phyloP scores from a whole-genome alignment of 129 eudicot genomes.

The Flaveria ramosissima region DNA sequence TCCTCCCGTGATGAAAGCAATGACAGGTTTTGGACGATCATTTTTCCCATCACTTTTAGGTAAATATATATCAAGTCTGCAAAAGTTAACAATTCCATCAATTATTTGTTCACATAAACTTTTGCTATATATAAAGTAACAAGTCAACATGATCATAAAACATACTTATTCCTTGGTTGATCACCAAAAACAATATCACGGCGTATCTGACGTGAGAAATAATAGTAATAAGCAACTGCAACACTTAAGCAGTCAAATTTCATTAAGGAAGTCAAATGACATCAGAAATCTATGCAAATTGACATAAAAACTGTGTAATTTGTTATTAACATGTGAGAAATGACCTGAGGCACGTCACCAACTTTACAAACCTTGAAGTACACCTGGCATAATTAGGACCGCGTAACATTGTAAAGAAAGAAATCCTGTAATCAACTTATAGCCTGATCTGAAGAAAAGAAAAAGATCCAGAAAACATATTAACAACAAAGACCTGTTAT shows the following conservation, averaged over 20 bases:
- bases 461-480: constrained; percentile 34
- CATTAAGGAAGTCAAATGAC: constrained; percentile 11
- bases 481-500: neutral
- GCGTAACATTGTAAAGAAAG: constrained; percentile 83
- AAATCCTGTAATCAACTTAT: constrained; percentile 68
- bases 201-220: constrained; percentile 64
- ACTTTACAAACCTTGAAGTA: constrained; percentile 80
- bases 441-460: constrained; percentile 87
- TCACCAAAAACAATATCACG: constrained; percentile 84
- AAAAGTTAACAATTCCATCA: constrained; percentile 18
- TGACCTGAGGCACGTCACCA: constrained; percentile 36
- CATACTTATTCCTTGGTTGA: constrained; percentile 88
- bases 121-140: constrained; percentile 8
- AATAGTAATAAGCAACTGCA: constrained; percentile 88
- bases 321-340: constrained; percentile 28
- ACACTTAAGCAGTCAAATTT: constrained; percentile 20
- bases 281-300: constrained; percentile 11
- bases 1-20: constrained; percentile 94
- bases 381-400: constrained; percentile 82
- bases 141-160: constrained; percentile 9
- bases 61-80: constrained; percentile 91
- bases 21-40: constrained; percentile 75
- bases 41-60: constrained; percentile 52
- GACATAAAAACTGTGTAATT: constrained; percentile 8
- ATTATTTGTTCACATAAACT: neutral